Evolutionary conservation across 225 moss, liverwort and hornwort species (phyloP), one percentile per base, ranked within the genome.

Genomic region (Marchantia paleacea): DNA sequence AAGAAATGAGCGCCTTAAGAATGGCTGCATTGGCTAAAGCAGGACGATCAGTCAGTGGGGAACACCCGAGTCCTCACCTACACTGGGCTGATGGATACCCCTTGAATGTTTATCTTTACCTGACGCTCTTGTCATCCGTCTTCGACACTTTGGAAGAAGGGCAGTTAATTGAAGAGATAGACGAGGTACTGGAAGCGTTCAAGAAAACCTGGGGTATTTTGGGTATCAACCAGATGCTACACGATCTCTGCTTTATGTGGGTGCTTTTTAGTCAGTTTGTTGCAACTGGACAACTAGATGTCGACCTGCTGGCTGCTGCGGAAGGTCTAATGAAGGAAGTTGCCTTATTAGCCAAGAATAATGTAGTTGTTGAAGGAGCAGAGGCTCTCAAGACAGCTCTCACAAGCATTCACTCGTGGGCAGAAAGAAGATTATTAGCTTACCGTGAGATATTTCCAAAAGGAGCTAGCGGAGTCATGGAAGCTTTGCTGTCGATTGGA

Each of bases 31-130:
- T 95, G 87, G 88, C 91, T 5, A 94, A 90, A 24, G 94, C 94
- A 12, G 89, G 89, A 0, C 82, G 91, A 53, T 85, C 87, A 11
- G 82, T 77, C 79, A 91, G 90, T 31, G 88, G 91, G 7, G 97
- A 94, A 31, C 89, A 77, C 2, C 87, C 87, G 3, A 86, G 90
- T 39, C 19, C 77, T 39, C 73, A 88, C 30, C 79, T 94, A 39
- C 97, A 97, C 74, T 97, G 97, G 97, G 94, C 91, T 57, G 97
- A 97, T 20, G 94, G 97, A 10, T 92, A 90, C 68, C 94, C 97
- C 0, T 60, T 97, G 77, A 97, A 97, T 67, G 89, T 85, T 7
- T 88, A 89, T 47, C 91, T 97, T 0, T 97, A 97, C 15, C 81
- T 85, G 3, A 85, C 92, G 22, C 89, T 97, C 4, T 52, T 97